Percentiles rank a stretch among this genome's conserved stretches.
Evolutionary conservation across 352 stramenopile species (phyloP).

Genomic region (Aphanomyces stellatus): DNA sequence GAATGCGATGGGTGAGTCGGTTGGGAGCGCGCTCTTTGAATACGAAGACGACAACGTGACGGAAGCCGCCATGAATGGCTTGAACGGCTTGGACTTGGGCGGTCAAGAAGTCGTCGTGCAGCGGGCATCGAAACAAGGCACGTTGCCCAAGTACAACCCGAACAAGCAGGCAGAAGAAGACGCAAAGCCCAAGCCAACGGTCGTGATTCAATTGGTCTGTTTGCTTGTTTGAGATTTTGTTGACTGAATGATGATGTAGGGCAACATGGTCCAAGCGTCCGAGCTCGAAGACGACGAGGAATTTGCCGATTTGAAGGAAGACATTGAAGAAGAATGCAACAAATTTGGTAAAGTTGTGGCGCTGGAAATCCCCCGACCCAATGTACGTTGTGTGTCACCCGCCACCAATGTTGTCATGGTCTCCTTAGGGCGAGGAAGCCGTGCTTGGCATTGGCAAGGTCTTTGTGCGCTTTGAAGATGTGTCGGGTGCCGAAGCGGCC

Average conservation of each 20-base stretch:
- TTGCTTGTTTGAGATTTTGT: not conserved
- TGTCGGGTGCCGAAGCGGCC: slow-evolving; percentile 44
- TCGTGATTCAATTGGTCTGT: slow-evolving; percentile 8
- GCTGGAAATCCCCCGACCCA: slow-evolving; percentile 72
- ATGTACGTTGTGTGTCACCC: no score
- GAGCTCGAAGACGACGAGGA: slow-evolving; percentile 81
- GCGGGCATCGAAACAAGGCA: slow-evolving; percentile 32
- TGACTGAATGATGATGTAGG: slow-evolving; percentile 24
- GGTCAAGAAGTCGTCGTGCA: slow-evolving; percentile 54
- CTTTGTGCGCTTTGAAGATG: slow-evolving; percentile 65
- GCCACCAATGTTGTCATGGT: not conserved
- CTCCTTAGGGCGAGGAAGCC: slow-evolving; percentile 26
- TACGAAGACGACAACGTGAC: slow-evolving; percentile 55
- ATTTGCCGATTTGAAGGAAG: slow-evolving; percentile 81
- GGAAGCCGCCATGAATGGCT: slow-evolving; percentile 49
- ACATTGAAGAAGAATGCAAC: slow-evolving; percentile 86
- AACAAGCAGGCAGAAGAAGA: not conserved
- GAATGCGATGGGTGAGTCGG: slow-evolving; percentile 41
- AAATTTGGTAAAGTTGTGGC: slow-evolving; percentile 61
- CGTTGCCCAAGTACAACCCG: slow-evolving; percentile 18
- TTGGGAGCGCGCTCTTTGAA: slow-evolving; percentile 71
- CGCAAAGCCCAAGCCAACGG: not conserved
- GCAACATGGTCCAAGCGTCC: slow-evolving; percentile 79
- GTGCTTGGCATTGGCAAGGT: slow-evolving; percentile 65
- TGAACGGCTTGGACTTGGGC: slow-evolving; percentile 73